Evolutionary conservation across 2,329 filamentous ascomycete species (phyloP), one percentile per base, ranked within the genome.

Genomic region (Colletotrichum lupini): DNA sequence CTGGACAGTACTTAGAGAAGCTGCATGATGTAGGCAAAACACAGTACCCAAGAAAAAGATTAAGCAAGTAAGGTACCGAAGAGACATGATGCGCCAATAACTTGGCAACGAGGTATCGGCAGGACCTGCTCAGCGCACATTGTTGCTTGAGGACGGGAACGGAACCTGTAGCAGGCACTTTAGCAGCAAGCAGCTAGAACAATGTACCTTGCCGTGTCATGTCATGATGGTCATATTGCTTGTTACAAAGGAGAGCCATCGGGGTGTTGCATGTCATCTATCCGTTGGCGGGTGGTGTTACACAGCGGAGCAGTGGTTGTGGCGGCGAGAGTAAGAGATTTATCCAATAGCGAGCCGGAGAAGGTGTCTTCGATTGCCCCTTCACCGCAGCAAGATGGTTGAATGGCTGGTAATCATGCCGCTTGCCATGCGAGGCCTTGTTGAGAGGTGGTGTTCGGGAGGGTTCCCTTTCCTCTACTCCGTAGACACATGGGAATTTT

Each of bases 241-340:
- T 55, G 35, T 63, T 67, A 72, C 72, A 67, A 67, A 72, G 62
- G 30, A 66, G 35, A 46, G 42, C 60, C 22, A 61, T 58, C 52
- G 49, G 58, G 42, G 52, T 35, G 61, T 42, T 72, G 63, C 58
- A 67, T 66, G 14, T 37, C 30, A 7, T 22, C 26, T 35, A 55
- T 49, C 28, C 26, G 66, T 42, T 69, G 53, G 49, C 32, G 30
- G 32, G n/a, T 66, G 32, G 57, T 56, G 67, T 73, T 65, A 69
- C 53, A 66, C 66, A 59, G 57, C 35, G 32, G 42, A n/a, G 24
- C 4, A 46, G 16, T 22, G 67, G 42, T 56, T 46, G 60, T 28
- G 30, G 59, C 30, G 56, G 53, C 30, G 24, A 49, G 70, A 4
- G 59, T 59, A 52, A 64, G 58, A 26, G 65, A 4, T 12, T 16